These are phyloP conservation scores for Backusella morwellensis DNA, from an alignment of 192 early-diverging fungal species.

Conservation along the genomic window DNA sequence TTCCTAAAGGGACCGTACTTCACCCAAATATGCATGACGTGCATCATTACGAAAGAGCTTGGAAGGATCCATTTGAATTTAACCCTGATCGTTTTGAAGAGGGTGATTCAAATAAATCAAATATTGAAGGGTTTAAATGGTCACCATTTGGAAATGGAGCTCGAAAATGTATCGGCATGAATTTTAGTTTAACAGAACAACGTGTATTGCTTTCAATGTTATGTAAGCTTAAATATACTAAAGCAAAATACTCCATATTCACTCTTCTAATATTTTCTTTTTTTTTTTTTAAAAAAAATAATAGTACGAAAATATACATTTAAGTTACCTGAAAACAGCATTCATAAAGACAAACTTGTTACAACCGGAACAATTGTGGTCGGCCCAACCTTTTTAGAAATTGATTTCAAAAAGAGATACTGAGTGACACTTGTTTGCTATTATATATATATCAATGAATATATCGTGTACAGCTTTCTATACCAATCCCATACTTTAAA, in stretches of 20 bases:
- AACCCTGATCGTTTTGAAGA: background rate
- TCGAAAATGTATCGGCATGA: background rate
- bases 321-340: background rate
- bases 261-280: background rate
- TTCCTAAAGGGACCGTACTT: background rate
- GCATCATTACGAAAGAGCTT: background rate
- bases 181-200: background rate
- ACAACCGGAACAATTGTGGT: background rate
- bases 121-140: background rate
- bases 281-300: background rate
- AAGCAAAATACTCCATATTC: background rate
- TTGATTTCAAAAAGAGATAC: background rate
- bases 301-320: background rate
- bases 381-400: background rate
- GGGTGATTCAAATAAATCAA: background rate
- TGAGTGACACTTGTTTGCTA: background rate
- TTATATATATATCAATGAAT: no score
- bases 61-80: background rate
- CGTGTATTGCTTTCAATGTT: background rate
- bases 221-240: background rate
- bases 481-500: no score
- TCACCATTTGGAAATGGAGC: background rate
- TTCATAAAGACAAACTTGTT: background rate
- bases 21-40: background rate
- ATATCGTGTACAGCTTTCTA: no score